Conservation (phyloP, 352 stramenopile genomes). For the Thalassiosira livingstoniorum region DNA sequence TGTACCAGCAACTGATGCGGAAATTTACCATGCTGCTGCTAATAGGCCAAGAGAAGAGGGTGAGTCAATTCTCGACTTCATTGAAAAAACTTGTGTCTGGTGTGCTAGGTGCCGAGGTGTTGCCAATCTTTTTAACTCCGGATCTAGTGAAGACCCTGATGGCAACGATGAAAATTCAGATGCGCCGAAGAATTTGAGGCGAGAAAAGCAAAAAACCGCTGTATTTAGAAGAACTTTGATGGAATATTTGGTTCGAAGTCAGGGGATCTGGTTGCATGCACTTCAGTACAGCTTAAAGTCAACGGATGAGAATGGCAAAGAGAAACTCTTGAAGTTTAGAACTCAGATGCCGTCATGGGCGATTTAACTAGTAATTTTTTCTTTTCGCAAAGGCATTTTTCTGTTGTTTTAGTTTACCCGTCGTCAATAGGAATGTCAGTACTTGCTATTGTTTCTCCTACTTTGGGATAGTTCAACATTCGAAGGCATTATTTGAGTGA, state of each 20-base stretch:
- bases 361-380: no score
- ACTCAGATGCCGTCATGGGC: slow-evolving; percentile 62
- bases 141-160: slow-evolving; percentile 32
- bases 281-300: slow-evolving; percentile 73
- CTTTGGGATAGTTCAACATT: no score
- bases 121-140: no score
- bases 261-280: slow-evolving; percentile 83
- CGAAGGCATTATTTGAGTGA: no score
- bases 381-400: no score
- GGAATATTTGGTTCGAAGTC: slow-evolving; percentile 79
- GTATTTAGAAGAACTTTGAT: slow-evolving; percentile 63
- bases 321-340: slow-evolving; percentile 40
- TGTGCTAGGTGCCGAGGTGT: slow-evolving; percentile 67
- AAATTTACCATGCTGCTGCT: slow-evolving; percentile 60
- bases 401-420: no score
- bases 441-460: no score
- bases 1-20: slow-evolving; percentile 74
- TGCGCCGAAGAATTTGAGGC: neutral
- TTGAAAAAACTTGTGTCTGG: slow-evolving; percentile 83
- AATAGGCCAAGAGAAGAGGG: slow-evolving; percentile 53
- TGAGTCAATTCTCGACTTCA: slow-evolving; percentile 80
- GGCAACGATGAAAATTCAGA: neutral
- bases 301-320: slow-evolving; percentile 35
- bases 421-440: no score
- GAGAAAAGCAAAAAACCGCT: slow-evolving; percentile 12